Evolutionary conservation across 2,329 filamentous ascomycete genomes (phyloP).

Genomic region (Zymoseptoria pseudotritici): DNA sequence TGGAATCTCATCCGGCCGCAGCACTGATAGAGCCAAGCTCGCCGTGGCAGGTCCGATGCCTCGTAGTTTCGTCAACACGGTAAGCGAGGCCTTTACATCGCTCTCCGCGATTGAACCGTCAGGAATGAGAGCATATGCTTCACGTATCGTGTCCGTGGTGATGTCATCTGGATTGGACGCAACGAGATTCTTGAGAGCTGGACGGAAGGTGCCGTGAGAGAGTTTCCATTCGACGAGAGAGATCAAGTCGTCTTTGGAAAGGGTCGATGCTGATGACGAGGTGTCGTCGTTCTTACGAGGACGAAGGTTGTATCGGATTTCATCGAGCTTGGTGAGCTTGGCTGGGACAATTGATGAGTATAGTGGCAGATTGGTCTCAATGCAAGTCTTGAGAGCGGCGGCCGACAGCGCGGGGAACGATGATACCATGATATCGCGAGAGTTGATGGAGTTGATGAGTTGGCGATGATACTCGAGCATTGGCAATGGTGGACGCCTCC

Average conservation of each 20-base stretch:
- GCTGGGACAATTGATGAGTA: constrained; percentile 22
- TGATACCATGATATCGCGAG: not conserved
- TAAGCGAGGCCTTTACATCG: constrained; percentile 38
- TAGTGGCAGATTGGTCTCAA: not conserved
- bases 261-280: constrained; percentile 16
- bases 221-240: constrained; percentile 64
- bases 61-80: constrained; percentile 52
- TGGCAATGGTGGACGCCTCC: no score
- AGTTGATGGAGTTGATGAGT: not conserved
- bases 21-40: constrained; percentile 62
- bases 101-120: constrained; percentile 9
- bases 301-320: constrained; percentile 47
- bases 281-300: not conserved
- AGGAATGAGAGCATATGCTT: constrained; percentile 46
- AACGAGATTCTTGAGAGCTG: constrained; percentile 39
- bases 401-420: not conserved
- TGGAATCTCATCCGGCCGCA: constrained; percentile 51
- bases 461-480: no score
- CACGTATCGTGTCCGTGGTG: constrained; percentile 44
- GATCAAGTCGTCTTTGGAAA: constrained; percentile 53
- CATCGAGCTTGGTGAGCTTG: constrained; percentile 50
- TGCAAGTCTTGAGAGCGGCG: not conserved
- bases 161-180: constrained; percentile 50
- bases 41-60: constrained; percentile 76
- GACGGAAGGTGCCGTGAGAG: constrained; percentile 48